Percentiles rank a stretch among this genome's conserved stretches.
phyloP scores from a whole-genome alignment of 495 filamentous ascomycete species.

The Rhizodiscina lignyota region DNA sequence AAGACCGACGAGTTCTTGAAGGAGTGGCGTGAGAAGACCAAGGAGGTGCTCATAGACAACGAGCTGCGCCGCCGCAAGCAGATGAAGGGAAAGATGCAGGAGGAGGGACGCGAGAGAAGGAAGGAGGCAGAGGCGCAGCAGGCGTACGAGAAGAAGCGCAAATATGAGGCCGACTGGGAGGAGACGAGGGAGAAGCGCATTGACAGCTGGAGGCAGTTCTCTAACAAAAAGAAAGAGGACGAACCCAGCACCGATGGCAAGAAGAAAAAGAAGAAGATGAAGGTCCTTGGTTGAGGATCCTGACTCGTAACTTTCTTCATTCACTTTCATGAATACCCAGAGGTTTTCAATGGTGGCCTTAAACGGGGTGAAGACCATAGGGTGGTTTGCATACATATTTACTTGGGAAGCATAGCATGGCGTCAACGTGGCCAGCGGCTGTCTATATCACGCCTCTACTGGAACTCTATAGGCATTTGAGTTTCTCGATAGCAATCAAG shows the following conservation, averaged over 20 bases:
- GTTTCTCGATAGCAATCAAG: no score
- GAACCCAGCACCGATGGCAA: no score
- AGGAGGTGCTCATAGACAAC: slow-evolving; percentile 80
- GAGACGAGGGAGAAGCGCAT: slow-evolving; percentile 79
- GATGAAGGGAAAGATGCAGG: slow-evolving; percentile 85
- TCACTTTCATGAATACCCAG: no score
- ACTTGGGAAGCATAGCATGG: no score
- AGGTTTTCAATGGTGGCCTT: no score
- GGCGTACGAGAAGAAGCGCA: slow-evolving; percentile 77
- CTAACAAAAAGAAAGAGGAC: slow-evolving; percentile 43
- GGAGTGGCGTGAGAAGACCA: slow-evolving; percentile 86
- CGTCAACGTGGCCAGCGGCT: no score
- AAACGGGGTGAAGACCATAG: no score
- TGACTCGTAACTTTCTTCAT: slow-evolving; percentile 2
- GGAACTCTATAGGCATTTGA: no score
- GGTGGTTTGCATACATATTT: no score
- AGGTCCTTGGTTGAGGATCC: slow-evolving; percentile 44
- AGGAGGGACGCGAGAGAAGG: slow-evolving; percentile 83
- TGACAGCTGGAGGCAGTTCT: slow-evolving; percentile 85
- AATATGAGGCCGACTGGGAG: slow-evolving; percentile 90
- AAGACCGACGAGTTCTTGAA: slow-evolving; percentile 73
- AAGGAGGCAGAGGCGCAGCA: slow-evolving; percentile 77
- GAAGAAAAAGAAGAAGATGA: slow-evolving; percentile 90
- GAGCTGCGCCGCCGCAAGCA: slow-evolving; percentile 72
- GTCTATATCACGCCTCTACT: no score